These are phyloP conservation scores for Gloeophyllum trabeum DNA, from an alignment of 768 basidiomycete species.

Conservation along the genomic window DNA sequence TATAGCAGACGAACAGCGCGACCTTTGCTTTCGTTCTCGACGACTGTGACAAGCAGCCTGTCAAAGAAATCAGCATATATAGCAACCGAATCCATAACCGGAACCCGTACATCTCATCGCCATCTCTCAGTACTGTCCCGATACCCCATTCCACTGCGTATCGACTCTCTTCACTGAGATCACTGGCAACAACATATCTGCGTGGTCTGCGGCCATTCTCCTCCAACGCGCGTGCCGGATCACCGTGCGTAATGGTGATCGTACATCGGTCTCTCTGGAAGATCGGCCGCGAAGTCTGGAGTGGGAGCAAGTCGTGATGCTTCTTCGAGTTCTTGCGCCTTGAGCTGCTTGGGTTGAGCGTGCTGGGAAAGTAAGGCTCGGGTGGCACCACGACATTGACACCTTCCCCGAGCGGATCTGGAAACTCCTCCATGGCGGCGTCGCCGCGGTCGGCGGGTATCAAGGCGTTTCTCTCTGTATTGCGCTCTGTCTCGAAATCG, in stretches of 20 bases:
- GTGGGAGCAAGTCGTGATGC: constrained; percentile 50
- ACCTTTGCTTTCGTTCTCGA: constrained; percentile 90
- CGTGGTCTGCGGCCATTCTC: constrained; percentile 44
- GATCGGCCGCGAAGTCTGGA: constrained; percentile 63
- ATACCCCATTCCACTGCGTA: constrained; percentile 99
- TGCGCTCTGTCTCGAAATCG: constrained; percentile 75
- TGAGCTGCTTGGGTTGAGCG: constrained; percentile 38
- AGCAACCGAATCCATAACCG: neutral
- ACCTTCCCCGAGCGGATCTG: constrained; percentile 86
- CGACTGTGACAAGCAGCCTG: constrained; percentile 77
- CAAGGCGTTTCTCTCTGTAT: constrained; percentile 77
- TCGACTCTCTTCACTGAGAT: constrained; percentile 86
- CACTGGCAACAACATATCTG: constrained; percentile 83
- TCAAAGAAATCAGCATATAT: constrained; percentile 3
- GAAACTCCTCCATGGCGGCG: constrained; percentile 35
- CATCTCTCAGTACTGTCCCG: constrained; percentile 89
- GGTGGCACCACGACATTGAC: constrained; percentile 81
- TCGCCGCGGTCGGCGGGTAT: constrained; percentile 37
- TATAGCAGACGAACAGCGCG: constrained; percentile 14
- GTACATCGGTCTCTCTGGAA: constrained; percentile 92
- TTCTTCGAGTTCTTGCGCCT: constrained; percentile 50
- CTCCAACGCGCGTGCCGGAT: constrained; percentile 44
- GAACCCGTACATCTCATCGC: constrained; percentile 65
- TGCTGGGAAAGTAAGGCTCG: constrained; percentile 73
- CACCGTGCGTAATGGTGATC: constrained; percentile 79